Base-by-base conservation (phyloP, 1,284 basidiomycete species). In the Ceratobasidium sp. region DNA sequence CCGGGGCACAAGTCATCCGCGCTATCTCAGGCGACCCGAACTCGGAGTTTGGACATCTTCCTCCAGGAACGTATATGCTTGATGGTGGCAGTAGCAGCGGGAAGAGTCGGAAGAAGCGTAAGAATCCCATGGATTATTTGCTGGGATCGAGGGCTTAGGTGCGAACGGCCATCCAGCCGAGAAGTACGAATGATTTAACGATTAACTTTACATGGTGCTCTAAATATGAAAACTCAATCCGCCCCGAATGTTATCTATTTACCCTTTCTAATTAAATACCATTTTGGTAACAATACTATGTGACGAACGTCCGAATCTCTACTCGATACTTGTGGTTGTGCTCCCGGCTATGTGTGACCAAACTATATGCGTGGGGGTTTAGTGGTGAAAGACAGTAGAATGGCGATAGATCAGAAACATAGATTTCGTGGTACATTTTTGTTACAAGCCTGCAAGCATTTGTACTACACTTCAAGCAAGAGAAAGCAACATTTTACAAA, bases 1-100 rank as follows among this genome's bases (percentile, higher is more conserved):
- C 61, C 23, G 61, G 61, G 20, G 33, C 61, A 23, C 61, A 40
- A 1, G 61, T 64, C 26, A 64, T 64, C 42, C 70, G 70, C 18
- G 58, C 70, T n/a, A 61, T 51, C 4, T 60, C 56, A 12, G 70
- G 70, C 15, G 70, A 73, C 23, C 56, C 70, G 6, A 10, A 12
- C 3, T 61, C 56, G 9, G 70, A 73, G 58, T 73, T 44, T 49
- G 51, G 70, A 13, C 70, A 73, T 61, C 49, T 73, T n/a, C 70
- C 70, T n/a, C 70, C 70, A 20, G 70, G 70, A 12, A 73, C 70
- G 9, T 73, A 73, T 39, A 73, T 61, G 70, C 23, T 73, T 58
- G 33, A 42, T 39, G 53, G 56, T 13, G 56, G 40, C 44, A 73
- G 42, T 23, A 61, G 58, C 55, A 15, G 42, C 3, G 18, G 55